Evolutionary conservation across 2,329 filamentous ascomycete genomes (phyloP), one percentile per base, ranked within the genome.

Genomic region (Grosmannia clavigera): DNA sequence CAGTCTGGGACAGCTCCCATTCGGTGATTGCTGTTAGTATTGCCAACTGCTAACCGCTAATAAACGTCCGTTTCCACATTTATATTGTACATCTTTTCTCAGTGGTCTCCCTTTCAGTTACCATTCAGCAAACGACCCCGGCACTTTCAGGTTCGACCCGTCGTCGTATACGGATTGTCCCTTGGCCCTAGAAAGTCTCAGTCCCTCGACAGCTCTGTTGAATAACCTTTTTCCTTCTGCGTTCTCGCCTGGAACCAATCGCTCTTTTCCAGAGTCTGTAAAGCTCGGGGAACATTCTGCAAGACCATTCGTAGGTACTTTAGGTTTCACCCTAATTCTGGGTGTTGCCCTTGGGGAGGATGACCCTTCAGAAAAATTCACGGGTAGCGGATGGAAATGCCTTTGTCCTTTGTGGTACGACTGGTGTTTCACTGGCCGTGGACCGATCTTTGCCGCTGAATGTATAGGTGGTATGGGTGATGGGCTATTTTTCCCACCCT

Each of bases 121-220:
- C 40, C 48, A 51, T 38, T 55, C 52, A 12, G 54, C 43, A 59
- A 56, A 63, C 7, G 64, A 60, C 5, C 64, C 64, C 0, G 64
- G 64, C 2, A 64, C 29, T 16, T 46, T 35, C n/a, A 60, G 40
- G 2, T 40, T 58, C 25, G 55, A 38, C 57, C 60, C 59, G 33
- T 64, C 62, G 2, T 61, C 58, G 29, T 55, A 54, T 7, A 19
- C 10, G 3, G 25, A n/a, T 11, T 33, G 33, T n/a, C 57, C n/a
- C 10, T 7, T 16, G 16, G 46, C 3, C 11, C 33, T 48, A 12
- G 55, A 48, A 10, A 35, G n/a, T 43, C 59, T 58, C n/a, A 65
- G 40, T 3, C 58, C 59, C 14, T 60, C 55, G 3, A 60, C 62
- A 3, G 64, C 64, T 50, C 58, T 59, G 56, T 65, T 53, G 29